Conservation (phyloP, 2,329 filamentous ascomycete genomes). For the Beauveria rudraprayagi region DNA sequence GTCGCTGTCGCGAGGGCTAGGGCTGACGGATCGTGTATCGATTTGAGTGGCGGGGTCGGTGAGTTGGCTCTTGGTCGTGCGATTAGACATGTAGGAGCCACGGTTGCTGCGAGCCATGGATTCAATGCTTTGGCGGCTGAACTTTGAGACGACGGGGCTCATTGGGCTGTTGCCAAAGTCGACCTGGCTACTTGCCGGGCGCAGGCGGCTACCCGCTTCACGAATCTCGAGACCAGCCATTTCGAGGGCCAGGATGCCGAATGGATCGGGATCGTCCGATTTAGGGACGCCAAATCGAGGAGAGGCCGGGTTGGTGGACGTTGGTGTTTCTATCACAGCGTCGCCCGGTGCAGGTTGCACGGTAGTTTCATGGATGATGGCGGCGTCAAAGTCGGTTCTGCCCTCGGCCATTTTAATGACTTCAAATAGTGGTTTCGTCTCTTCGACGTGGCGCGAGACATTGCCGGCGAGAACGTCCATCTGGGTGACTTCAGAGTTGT, state of each 20-base stretch:
- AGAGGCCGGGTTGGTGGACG: conserved; percentile 24
- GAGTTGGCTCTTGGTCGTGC: conserved; percentile 60
- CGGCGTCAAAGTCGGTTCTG: conserved; percentile 63
- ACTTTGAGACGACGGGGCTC: conserved; percentile 58
- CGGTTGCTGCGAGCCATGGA: conserved; percentile 55
- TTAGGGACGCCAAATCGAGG: conserved; percentile 70
- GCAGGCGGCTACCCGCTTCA: conserved; percentile 66
- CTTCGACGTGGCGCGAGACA: conserved; percentile 44
- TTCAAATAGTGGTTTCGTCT: conserved; percentile 59
- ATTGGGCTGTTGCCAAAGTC: conserved; percentile 70
- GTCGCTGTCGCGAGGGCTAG: conserved; percentile 46
- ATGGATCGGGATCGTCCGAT: conserved; percentile 79
- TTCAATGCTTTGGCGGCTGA: conserved; percentile 61
- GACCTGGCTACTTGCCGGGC: conserved; percentile 72
- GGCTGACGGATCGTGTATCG: conserved; percentile 44
- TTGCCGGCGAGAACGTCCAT: conserved; percentile 51
- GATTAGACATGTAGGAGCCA: conserved; percentile 67
- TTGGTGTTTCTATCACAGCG: conserved; percentile 45
- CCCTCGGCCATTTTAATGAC: conserved; percentile 86
- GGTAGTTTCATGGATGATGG: conserved; percentile 55
- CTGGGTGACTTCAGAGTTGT: conserved; percentile 40
- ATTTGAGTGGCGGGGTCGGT: conserved; percentile 64
- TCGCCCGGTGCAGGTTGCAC: conserved; percentile 70
- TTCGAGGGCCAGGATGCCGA: conserved; percentile 83
- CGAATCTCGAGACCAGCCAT: conserved; percentile 82